A percentile compares a stretch with the other conserved stretches of the same genome.
These are phyloP conservation scores for Gillenia trifoliata DNA, from an alignment of 306 rosid species.

Conservation along the genomic window DNA sequence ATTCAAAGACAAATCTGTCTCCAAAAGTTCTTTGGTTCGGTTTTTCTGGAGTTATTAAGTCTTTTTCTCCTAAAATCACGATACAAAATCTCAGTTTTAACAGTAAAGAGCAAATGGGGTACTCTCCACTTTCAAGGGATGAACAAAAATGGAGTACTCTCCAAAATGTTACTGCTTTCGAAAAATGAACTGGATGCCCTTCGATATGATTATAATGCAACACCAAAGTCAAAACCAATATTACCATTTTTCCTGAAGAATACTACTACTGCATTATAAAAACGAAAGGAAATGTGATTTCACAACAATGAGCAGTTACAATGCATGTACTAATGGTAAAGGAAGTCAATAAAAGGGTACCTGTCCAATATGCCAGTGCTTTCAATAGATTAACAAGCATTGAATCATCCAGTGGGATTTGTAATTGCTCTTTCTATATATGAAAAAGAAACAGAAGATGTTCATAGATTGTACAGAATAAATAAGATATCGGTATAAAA, in stretches of 20 bases:
- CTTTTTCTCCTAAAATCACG: not conserved
- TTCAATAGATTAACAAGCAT: slow-evolving; percentile 52
- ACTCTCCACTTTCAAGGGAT: too few species aligned
- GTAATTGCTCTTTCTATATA: slow-evolving; percentile 56
- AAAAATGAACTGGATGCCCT: not conserved
- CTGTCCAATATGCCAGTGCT: slow-evolving; percentile 76
- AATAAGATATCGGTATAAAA: slow-evolving; percentile 5
- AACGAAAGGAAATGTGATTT: not conserved
- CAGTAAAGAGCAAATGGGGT: not conserved
- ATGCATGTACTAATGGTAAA: not conserved
- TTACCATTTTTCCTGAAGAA: not conserved
- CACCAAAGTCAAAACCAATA: not conserved
- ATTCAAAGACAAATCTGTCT: not conserved
- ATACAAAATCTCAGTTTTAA: not conserved
- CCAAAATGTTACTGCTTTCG: not conserved
- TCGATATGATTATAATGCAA: not conserved
- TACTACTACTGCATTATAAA: not conserved
- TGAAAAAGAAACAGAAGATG: slow-evolving; percentile 17
- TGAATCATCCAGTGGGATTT: slow-evolving; percentile 38
- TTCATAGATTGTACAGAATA: slow-evolving; percentile 17
- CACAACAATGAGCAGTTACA: not conserved
- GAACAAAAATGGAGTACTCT: not conserved
- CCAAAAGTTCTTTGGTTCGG: not conserved
- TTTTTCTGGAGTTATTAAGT: not conserved
- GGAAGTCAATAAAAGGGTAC: slow-evolving; percentile 29